Evolutionary conservation across 2,329 filamentous ascomycete species (phyloP), one percentile per base, ranked within the genome.

Genomic region (Ilyonectria mors-panacis): DNA sequence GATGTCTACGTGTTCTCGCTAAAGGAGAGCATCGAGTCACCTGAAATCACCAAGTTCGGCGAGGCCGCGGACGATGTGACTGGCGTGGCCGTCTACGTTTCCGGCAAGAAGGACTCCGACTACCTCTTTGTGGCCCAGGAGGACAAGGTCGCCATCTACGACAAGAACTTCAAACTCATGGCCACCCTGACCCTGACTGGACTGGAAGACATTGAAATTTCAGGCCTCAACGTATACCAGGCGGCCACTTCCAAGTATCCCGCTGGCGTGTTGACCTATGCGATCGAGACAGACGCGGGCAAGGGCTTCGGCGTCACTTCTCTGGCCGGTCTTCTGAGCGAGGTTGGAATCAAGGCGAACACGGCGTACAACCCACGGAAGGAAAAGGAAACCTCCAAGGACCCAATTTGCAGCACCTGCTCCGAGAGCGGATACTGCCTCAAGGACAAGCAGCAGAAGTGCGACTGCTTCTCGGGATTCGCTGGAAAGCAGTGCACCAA

Each of bases 381-480:
- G 10, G 70, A 67, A 15, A 59, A 71, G 9, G 66, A 57, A n/a
- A 73, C 73, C 15, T 39, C 72, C 1, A 67, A 75, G 1, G 73
- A 76, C n/a, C 70, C 76, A 6, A 78, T 82, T 19, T 79, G 78
- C 42, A 67, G 74, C 9, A 72, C 78, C 7, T 85, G 83, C 57
- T 78, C 72, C 48, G 59, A 71, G 8, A 81, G 77, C 30, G 84
- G 84, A 3, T 85, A 81, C 68, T 83, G 78, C 57, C 60, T 73
- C 19, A 70, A 71, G 10, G 70, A 62, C 4, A 67, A 70, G 48
- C 63, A 66, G 19, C 66, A 68, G 4, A 74, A 73, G 0, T 85
- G 83, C 63, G 76, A 78, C 7, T 86, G 84, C 66, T 85, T 86
- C 59, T 77, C 82, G 2, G 84, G 84, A 3, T 83, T 81, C n/a